phyloP scores from a whole-genome alignment of 176 grass and related monocot species.

The Rhynchospora breviuscula region DNA sequence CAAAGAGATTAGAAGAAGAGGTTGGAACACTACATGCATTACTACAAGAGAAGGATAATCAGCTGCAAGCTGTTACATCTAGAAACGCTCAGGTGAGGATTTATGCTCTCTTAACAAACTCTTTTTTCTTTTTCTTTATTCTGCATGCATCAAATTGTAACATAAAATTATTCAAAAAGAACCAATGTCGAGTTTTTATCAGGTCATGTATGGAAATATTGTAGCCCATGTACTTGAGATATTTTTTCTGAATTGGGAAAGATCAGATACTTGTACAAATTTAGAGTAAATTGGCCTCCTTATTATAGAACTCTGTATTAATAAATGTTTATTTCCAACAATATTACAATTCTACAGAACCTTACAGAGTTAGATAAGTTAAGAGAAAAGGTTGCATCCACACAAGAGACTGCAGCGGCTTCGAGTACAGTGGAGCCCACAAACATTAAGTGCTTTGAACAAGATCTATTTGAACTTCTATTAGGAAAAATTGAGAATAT shows the following conservation, averaged over 20 bases:
- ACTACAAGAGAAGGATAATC: not conserved
- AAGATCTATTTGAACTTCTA: not conserved
- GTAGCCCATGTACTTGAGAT: not conserved
- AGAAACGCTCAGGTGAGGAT: not conserved
- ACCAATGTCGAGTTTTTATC: too few species aligned
- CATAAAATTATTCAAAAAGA: not conserved
- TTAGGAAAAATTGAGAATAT: constrained; percentile 1
- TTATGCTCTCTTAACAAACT: not conserved
- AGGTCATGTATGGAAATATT: not conserved
- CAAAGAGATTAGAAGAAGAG: constrained; percentile 13
- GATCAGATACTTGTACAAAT: not conserved
- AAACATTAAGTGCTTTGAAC: not conserved
- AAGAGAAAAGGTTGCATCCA: not conserved
- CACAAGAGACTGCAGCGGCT: not conserved
- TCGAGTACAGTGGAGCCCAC: not conserved
- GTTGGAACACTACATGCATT: not conserved
- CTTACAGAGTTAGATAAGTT: not conserved
- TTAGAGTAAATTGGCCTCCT: not conserved
- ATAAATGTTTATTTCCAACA: not conserved
- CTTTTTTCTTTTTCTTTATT: not conserved
- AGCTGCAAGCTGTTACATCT: not conserved
- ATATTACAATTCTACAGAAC: not conserved
- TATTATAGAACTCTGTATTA: not conserved
- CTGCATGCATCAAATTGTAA: not conserved
- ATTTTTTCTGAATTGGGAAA: not conserved